Percentiles rank a stretch among this genome's conserved stretches.
These are phyloP conservation scores for Trichoderma gracile DNA, from an alignment of 2,329 filamentous ascomycete species.

Conservation along the genomic window DNA sequence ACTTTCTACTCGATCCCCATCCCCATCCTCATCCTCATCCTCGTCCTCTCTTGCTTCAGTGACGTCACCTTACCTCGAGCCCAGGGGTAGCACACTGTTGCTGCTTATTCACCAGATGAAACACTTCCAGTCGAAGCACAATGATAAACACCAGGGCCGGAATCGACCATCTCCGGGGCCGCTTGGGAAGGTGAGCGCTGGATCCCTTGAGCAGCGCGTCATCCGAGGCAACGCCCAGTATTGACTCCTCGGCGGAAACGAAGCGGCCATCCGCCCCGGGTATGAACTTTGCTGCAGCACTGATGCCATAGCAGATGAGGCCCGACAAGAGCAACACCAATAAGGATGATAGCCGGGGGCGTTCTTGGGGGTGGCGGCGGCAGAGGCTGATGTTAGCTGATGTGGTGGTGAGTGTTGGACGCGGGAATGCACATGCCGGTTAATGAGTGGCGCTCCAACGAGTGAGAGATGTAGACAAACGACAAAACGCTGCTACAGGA, in stretches of 20 bases:
- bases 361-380: conserved; percentile 40
- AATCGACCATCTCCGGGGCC: conserved; percentile 50
- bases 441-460: conserved; percentile 50
- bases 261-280: conserved; percentile 52
- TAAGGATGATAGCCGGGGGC: conserved; percentile 50
- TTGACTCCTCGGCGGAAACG: conserved; percentile 34
- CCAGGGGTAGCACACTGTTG: conserved; percentile 54
- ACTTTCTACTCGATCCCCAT: too few relatives aligned
- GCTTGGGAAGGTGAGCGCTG: conserved; percentile 43
- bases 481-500: conserved; percentile 46
- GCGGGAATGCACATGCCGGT: conserved; percentile 42
- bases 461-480: conserved; percentile 51
- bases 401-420: not conserved
- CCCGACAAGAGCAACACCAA: conserved; percentile 51
- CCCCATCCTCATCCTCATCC: not conserved
- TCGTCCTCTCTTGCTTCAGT: conserved; percentile 15
- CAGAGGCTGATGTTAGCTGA: not conserved
- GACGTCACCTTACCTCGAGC: conserved; percentile 45
- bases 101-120: conserved; percentile 47
- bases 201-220: conserved; percentile 40
- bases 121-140: conserved; percentile 50
- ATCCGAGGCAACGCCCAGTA: conserved; percentile 26
- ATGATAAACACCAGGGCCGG: conserved; percentile 48
- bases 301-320: conserved; percentile 43
- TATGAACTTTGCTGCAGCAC: conserved; percentile 48